These are phyloP conservation scores for Pyrus betulifolia DNA, from an alignment of 306 rosid species.

Conservation along the genomic window DNA sequence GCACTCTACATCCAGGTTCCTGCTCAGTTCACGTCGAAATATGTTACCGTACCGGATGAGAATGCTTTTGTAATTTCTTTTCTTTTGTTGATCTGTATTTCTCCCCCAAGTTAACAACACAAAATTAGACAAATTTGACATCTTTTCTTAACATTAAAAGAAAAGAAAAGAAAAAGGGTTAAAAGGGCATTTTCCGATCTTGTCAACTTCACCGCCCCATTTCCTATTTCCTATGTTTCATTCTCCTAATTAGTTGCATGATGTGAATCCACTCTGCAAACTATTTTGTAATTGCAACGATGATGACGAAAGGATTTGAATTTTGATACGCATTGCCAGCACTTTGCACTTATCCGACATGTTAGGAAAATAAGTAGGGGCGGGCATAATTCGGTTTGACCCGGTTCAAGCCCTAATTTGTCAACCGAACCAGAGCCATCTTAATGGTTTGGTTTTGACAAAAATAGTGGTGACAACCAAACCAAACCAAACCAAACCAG, in stretches of 20 bases:
- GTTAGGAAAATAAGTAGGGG: neutral
- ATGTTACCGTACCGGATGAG: neutral
- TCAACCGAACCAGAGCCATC: neutral
- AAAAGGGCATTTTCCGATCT: no score
- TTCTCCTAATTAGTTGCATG: neutral
- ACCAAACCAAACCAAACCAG: no score
- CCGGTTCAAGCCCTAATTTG: no score
- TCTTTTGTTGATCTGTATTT: neutral
- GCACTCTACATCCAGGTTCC: neutral
- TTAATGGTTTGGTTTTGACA: neutral
- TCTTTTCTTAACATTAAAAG: neutral
- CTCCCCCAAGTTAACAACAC: neutral
- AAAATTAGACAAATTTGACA: neutral
- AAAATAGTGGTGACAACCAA: no score
- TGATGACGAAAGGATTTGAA: neutral
- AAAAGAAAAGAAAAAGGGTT: neutral
- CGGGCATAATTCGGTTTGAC: no score
- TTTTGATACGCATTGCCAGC: neutral
- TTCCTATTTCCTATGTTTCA: neutral
- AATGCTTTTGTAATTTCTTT: neutral
- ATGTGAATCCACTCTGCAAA: neutral
- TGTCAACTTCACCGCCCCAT: no score
- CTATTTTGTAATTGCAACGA: neutral
- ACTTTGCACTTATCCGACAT: neutral
- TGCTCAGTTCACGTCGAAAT: neutral